phyloP scores from a whole-genome alignment of 1,284 basidiomycete genomes.

The Fistulina hepatica region DNA sequence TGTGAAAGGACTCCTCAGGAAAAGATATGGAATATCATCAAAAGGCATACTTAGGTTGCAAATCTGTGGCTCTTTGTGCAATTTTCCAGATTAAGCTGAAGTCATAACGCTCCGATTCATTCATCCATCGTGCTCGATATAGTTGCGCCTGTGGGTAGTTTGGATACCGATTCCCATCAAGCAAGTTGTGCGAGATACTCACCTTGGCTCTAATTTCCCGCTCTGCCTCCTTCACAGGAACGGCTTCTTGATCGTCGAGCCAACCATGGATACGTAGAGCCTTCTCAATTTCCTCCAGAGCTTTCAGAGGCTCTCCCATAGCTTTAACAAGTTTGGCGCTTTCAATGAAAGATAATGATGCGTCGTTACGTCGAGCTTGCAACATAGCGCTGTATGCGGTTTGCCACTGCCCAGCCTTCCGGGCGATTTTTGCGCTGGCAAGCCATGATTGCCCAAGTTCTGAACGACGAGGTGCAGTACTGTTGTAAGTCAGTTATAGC shows the following conservation, averaged over 20 bases:
- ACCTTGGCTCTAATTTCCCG: slow-evolving; percentile 66
- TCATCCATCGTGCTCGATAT: slow-evolving; percentile 89
- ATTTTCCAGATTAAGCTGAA: slow-evolving; percentile 49
- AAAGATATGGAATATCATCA: slow-evolving; percentile 6
- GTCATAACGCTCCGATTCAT: slow-evolving; percentile 83
- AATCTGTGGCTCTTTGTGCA: slow-evolving; percentile 45
- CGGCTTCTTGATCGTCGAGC: slow-evolving; percentile 37
- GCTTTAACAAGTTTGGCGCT: slow-evolving; percentile 81
- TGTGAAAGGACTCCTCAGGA: slow-evolving; percentile 8
- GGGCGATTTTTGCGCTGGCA: slow-evolving; percentile 85
- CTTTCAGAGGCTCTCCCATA: slow-evolving; percentile 76
- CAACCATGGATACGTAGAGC: slow-evolving; percentile 45
- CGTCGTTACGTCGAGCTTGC: slow-evolving; percentile 74
- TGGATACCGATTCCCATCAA: background rate
- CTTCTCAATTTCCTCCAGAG: slow-evolving; percentile 83
- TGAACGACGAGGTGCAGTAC: slow-evolving; percentile 26
- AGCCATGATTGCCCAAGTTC: slow-evolving; percentile 86
- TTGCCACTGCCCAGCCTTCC: slow-evolving; percentile 92
- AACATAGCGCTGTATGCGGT: slow-evolving; percentile 95
- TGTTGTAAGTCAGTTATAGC: slow-evolving; percentile 17
- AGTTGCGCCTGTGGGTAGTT: slow-evolving; percentile 55
- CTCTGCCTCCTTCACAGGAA: slow-evolving; percentile 44
- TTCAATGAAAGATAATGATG: slow-evolving; percentile 82
- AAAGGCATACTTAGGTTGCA: slow-evolving; percentile 43
- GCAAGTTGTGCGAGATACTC: slow-evolving; percentile 1